These are phyloP conservation scores for Kwoniella heveanensis DNA, from an alignment of 768 basidiomycete species.

Conservation along the genomic window DNA sequence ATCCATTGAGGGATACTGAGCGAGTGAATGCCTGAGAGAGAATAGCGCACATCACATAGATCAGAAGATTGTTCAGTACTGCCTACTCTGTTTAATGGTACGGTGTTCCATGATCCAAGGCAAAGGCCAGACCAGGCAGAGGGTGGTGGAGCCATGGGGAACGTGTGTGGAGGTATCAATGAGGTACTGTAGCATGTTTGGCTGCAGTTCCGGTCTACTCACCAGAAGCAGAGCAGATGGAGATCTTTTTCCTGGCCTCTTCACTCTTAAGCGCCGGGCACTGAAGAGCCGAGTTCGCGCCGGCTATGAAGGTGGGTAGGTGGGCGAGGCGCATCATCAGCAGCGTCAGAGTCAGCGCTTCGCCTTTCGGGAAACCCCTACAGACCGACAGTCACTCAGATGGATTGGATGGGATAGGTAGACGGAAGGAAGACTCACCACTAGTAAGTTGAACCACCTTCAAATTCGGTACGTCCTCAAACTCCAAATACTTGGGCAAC, in stretches of 20 bases:
- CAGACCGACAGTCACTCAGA: no score
- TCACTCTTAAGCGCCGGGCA: slow-evolving; percentile 27
- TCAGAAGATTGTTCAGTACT: no score
- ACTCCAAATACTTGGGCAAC: slow-evolving; percentile 29
- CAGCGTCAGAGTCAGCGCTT: no score
- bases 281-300: slow-evolving; percentile 35
- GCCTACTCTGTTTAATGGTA: no score
- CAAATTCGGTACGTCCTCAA: slow-evolving; percentile 32
- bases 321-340: no score
- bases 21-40: slow-evolving; percentile 51
- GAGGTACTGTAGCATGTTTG: not conserved
- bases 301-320: no score
- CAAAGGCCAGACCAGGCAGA: no score
- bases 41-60: slow-evolving; percentile 10
- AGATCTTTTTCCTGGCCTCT: slow-evolving; percentile 32
- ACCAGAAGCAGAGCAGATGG: slow-evolving; percentile 34
- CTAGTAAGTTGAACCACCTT: slow-evolving; percentile 42
- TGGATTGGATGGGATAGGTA: no score
- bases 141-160: not conserved
- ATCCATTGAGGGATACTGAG: slow-evolving; percentile 50
- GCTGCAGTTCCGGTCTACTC: slow-evolving; percentile 3
- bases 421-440: slow-evolving; percentile 27
- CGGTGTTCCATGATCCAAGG: no score
- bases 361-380: no score
- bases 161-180: not conserved